Evolutionary conservation across 805 yeast species (phyloP), one percentile per base, ranked within the genome.

Genomic region (Kodamaea neixiangensis): DNA sequence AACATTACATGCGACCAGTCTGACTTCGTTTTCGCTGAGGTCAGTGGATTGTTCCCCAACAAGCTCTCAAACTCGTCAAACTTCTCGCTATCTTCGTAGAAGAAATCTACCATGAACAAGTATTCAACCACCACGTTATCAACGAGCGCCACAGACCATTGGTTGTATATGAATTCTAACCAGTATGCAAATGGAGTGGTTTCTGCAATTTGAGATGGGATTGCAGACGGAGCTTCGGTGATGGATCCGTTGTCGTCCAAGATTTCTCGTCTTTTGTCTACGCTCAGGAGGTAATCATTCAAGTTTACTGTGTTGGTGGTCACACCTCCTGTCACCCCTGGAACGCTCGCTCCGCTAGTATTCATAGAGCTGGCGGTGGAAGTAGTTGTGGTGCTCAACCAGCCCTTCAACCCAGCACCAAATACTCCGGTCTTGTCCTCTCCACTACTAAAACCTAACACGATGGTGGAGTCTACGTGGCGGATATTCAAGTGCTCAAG

Each of bases 161-260:
- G 87, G 52, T 86, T 75, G 65, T 84, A 89, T 0, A 87, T 84
- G 48, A 79, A 79, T 59, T 91, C 97, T 49, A 87, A 71, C 81
- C 87, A 83, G 59, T 85, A 83, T 13, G 78, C 72, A 54, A 79
- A 74, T 3, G 84, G 83, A 48, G 84, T 85, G 13, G 85, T 79
- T 65, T 91, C 97, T 0, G 97, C 96, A 33, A 89, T 87, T 61
- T 87, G 92, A 0, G 92, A 89, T 3, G 87, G 81, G 72, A 91
- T 81, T 0, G 86, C 92, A 1, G 86, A 75, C 11, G 42, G 47
- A 2, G 51, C 43, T 10, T 42, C 51, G 13, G 25, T 25, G 37
- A 53, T 54, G 44, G 81, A 79, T 54, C 81, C 84, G 7, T 44
- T 52, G 13, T 53, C 69, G 14, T 52, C 55, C 15, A 89, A 67